Evolutionary conservation across 441 rosid species (phyloP).

Genomic region (Adansonia madagascariensis): DNA sequence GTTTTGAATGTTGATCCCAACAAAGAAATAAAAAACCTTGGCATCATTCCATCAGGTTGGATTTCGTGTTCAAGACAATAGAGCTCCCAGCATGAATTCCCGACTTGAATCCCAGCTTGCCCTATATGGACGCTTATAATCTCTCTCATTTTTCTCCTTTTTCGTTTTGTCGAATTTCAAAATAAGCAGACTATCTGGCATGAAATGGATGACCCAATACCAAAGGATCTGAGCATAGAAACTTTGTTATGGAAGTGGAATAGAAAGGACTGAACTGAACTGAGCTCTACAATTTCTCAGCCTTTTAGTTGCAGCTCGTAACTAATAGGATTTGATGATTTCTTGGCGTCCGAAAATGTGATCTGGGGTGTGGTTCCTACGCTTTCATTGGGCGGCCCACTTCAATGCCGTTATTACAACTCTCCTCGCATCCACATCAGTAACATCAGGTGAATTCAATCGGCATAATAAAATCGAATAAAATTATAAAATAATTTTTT

Average conservation of each 20-base stretch:
- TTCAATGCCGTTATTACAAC: too few species aligned
- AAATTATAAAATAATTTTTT: too few species aligned
- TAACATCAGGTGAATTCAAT: too few species aligned
- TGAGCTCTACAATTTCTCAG: not conserved
- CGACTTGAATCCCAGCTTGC: slow-evolving; percentile 89
- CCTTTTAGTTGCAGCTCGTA: not conserved
- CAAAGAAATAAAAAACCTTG: slow-evolving; percentile 46
- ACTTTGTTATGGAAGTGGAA: not conserved
- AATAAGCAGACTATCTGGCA: not conserved
- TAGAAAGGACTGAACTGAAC: not conserved
- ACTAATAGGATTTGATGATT: not conserved
- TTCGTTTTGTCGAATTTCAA: too few species aligned
- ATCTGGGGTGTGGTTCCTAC: too few species aligned
- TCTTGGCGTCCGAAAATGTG: not conserved
- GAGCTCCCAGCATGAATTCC: slow-evolving; percentile 92
- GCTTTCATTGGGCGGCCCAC: too few species aligned
- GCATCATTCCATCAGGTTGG: slow-evolving; percentile 84
- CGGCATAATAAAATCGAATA: too few species aligned
- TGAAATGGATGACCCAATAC: not conserved
- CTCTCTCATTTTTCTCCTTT: slow-evolving; percentile 61
- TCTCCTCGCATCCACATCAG: too few species aligned
- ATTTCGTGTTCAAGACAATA: slow-evolving; percentile 87
- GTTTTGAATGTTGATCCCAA: not conserved
- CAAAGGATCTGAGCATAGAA: too few species aligned
- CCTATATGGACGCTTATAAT: slow-evolving; percentile 88